phyloP scores from a whole-genome alignment of 2,329 filamentous ascomycete genomes.

The Knufia petricola region DNA sequence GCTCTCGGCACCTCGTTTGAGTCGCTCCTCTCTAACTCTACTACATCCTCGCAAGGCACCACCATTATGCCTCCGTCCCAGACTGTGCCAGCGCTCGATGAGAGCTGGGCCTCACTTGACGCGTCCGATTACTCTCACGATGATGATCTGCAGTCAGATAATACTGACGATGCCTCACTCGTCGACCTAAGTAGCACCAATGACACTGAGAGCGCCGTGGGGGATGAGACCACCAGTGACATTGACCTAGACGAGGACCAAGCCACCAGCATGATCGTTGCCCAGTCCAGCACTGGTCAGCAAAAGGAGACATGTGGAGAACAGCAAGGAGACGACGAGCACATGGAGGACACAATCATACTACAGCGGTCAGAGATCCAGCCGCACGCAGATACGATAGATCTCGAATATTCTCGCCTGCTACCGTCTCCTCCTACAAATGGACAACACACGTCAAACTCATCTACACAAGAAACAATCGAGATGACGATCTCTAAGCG shows the following conservation, averaged over 20 bases:
- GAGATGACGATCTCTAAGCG: slow-evolving; percentile 35
- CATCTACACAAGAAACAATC: slow-evolving; percentile 14
- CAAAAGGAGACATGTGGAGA: slow-evolving; percentile 10
- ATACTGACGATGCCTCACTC: slow-evolving; percentile 35
- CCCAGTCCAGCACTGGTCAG: slow-evolving; percentile 17
- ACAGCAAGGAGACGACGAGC: not conserved
- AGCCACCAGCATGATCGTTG: slow-evolving; percentile 6
- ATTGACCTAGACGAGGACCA: slow-evolving; percentile 28
- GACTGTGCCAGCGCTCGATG: slow-evolving; percentile 29
- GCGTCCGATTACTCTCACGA: slow-evolving; percentile 36
- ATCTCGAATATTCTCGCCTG: slow-evolving; percentile 1
- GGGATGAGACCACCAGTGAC: slow-evolving; percentile 31
- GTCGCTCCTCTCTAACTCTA: slow-evolving; percentile 19
- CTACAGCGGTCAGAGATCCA: slow-evolving; percentile 1
- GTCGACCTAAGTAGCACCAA: slow-evolving; percentile 34
- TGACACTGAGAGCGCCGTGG: slow-evolving; percentile 37
- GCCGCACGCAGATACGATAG: not conserved
- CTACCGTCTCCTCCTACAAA: not conserved
- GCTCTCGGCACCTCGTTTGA: slow-evolving; percentile 17
- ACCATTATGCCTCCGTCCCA: slow-evolving; percentile 12
- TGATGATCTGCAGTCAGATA: slow-evolving; percentile 36
- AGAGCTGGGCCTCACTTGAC: slow-evolving; percentile 39
- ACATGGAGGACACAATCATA: slow-evolving; percentile 3
- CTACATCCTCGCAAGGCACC: slow-evolving; percentile 9
- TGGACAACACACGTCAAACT: not conserved